Base-by-base conservation (phyloP, 2,329 filamentous ascomycete species). In the Cytospora paraplurivora region DNA sequence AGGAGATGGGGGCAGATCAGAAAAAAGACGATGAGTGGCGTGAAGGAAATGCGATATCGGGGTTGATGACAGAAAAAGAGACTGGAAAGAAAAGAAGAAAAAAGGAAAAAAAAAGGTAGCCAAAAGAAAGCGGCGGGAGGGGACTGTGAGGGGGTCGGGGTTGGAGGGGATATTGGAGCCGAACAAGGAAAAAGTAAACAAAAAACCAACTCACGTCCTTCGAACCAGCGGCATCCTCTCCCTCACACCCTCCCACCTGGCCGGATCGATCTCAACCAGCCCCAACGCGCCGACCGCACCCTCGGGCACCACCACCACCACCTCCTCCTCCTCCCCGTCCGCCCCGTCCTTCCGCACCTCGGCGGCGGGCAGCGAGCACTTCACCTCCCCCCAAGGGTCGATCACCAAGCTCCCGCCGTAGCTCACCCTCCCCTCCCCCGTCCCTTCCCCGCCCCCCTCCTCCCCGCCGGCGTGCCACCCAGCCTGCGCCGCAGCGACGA, bases 331-430 rank as follows among this genome's bases (percentile, higher is more conserved):
- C 17, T 76, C 78, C 0, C 86, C 87, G 41, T 2, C 34, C 35
- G 68, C 74, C 1, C 74, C 76, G 17, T 80, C 78, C 62, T 76
- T 72, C 13, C 74, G 76, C 19, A 77, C 79, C 0, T 86, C 88
- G 49, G 81, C 82, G 19, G 62, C 61, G 11, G 64, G 64, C 72
- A 88, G 81, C 71, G 89, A 82, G 4, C 88, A 82, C 49, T 92
- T 72, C 1, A 97, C 83, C 62, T 85, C 82, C 0, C 94, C 94
- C 92, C 93, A 97, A 0, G 94, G 93, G 73, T 91, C 89, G 33
- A 97, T 82, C 54, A 96, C 89, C 79, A 96, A 86, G 69, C 90
- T 91, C 73, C 92, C 89, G 0, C 94, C 94, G 76, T 95, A 97
- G 75, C 91, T 96, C 34, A 85, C 83, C 63, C 94, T 81, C 27